Evolutionary conservation across 306 rosid genomes (phyloP).

Genomic region (Lotus japonicus): DNA sequence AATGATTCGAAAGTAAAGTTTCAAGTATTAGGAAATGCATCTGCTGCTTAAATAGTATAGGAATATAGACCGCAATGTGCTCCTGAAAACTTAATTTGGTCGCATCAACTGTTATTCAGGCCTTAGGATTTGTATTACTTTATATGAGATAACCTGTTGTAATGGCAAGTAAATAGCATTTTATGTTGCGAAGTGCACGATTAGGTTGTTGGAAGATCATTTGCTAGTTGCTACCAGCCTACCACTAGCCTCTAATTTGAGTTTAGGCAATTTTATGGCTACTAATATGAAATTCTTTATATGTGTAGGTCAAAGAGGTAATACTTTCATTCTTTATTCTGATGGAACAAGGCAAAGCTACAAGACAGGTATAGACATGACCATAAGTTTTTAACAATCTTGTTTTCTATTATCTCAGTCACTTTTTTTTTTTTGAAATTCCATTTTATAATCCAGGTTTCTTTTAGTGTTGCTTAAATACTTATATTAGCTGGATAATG

Average conservation of each 20-base stretch:
- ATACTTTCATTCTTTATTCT: slow-evolving; percentile 76
- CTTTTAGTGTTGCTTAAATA: background rate
- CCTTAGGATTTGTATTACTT: background rate
- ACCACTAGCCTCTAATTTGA: slow-evolving; percentile 6
- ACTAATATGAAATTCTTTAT: slow-evolving; percentile 14
- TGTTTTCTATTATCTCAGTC: background rate
- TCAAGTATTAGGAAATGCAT: background rate
- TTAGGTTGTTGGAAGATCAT: slow-evolving; percentile 11
- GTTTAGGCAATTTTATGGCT: background rate
- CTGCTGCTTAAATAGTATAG: background rate
- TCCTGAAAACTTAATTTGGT: background rate
- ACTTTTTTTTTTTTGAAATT: background rate
- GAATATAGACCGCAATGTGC: background rate
- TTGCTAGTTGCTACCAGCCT: background rate
- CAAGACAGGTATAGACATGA: slow-evolving; percentile 43
- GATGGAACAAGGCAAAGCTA: slow-evolving; percentile 96
- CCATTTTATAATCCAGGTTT: background rate
- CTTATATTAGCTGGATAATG: slow-evolving; percentile 19
- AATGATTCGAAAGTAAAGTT: background rate
- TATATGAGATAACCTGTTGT: background rate
- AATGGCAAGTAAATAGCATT: background rate
- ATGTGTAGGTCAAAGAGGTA: slow-evolving; percentile 85
- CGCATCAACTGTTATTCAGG: background rate
- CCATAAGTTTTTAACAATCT: slow-evolving; percentile 8
- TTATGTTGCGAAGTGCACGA: background rate